Percentiles rank a stretch among this genome's conserved stretches.
These are phyloP conservation scores for Microbotryum lychnidis-dioicae DNA, from an alignment of 1,284 basidiomycete genomes.

Conservation along the genomic window DNA sequence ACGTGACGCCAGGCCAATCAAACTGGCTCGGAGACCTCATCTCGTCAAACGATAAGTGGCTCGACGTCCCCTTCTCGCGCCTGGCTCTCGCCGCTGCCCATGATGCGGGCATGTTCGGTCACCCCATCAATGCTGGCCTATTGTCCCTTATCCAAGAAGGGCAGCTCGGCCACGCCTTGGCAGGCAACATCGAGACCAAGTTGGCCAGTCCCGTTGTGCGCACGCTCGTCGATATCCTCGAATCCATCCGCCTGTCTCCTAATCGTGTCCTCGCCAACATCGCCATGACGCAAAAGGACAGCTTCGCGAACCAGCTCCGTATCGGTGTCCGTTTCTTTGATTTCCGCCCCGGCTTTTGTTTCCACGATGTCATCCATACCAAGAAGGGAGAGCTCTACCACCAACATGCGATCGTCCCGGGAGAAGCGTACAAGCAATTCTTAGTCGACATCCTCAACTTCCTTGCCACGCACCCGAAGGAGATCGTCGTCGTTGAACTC, in stretches of 20 bases:
- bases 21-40: conserved; percentile 21
- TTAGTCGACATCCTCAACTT: conserved; percentile 14
- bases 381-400: conserved; percentile 9
- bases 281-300: conserved; percentile 19
- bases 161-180: conserved; percentile 3
- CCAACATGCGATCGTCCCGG: conserved; percentile 20
- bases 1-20: conserved; percentile 8
- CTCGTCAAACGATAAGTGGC: conserved; percentile 5
- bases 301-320: conserved; percentile 1
- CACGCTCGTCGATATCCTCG: conserved; percentile 3
- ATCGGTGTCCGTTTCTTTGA: conserved; percentile 24
- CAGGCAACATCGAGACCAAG: background rate
- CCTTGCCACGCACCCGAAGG: conserved; percentile 6
- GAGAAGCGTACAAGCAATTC: conserved; percentile 7
- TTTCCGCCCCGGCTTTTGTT: conserved; percentile 13
- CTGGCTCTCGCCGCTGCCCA: conserved; percentile 18
- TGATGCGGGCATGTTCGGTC: conserved; percentile 17
- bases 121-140: conserved; percentile 6
- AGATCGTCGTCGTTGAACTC: conserved; percentile 20
- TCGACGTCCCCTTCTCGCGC: conserved; percentile 11
- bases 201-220: conserved; percentile 7
- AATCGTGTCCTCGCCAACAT: conserved; percentile 11
- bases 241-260: conserved; percentile 2
- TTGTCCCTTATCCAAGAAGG: conserved; percentile 6
- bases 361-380: conserved; percentile 11